phyloP scores from a whole-genome alignment of 306 rosid species.

The Phaseolus lunatus region DNA sequence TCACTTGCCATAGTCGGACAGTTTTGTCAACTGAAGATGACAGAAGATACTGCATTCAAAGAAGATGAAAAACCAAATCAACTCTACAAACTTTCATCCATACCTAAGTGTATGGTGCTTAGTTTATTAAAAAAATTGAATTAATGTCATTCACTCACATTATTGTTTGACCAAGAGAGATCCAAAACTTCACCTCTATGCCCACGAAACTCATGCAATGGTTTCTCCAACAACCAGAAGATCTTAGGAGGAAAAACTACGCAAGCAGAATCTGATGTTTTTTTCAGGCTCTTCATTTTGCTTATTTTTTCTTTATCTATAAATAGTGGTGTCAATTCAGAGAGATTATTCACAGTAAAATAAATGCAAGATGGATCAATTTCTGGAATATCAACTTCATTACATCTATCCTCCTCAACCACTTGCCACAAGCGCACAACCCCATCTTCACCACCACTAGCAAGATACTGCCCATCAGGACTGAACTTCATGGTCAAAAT shows the following conservation, averaged over 20 bases:
- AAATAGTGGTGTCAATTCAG: conserved; percentile 79
- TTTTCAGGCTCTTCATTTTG: conserved; percentile 61
- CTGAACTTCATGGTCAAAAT: conserved; percentile 93
- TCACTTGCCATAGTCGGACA: conserved; percentile 90
- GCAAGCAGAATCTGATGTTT: conserved; percentile 87
- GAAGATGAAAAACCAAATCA: conserved; percentile 40
- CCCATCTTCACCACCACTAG: conserved; percentile 92
- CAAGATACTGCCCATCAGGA: conserved; percentile 93
- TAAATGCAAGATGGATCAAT: conserved; percentile 84
- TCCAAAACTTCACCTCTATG: conserved; percentile 81
- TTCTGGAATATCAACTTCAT: conserved; percentile 79
- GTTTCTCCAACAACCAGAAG: conserved; percentile 81
- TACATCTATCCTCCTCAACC: conserved; percentile 80
- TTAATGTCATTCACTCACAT: conserved; percentile 67
- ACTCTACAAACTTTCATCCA: conserved; percentile 1
- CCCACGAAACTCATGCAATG: conserved; percentile 87
- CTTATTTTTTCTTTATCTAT: conserved; percentile 72
- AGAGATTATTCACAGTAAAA: conserved; percentile 77
- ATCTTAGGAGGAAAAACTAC: conserved; percentile 80
- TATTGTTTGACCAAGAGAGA: conserved; percentile 90
- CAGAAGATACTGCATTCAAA: conserved; percentile 75
- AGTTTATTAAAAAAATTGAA: conserved; percentile 35
- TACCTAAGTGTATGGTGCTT: neutral
- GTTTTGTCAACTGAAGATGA: conserved; percentile 91
- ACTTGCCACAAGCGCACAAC: conserved; percentile 91